phyloP scores from a whole-genome alignment of 306 rosid species.

The Potentilla sterilis region DNA sequence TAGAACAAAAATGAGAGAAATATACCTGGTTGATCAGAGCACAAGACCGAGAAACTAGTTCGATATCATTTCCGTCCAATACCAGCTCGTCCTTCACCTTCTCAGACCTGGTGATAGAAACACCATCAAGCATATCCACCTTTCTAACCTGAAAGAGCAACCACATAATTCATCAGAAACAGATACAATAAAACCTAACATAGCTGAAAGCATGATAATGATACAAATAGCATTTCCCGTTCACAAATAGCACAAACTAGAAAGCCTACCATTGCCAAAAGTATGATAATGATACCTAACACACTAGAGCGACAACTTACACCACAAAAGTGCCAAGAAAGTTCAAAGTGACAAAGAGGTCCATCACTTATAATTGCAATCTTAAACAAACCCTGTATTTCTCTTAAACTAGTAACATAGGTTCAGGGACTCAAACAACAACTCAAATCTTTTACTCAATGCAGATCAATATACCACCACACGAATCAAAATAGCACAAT shows the following conservation, averaged over 20 bases:
- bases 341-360: neutral
- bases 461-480: neutral
- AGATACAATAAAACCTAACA: neutral
- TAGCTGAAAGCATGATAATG: neutral
- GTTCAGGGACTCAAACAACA: neutral
- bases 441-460: neutral
- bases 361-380: neutral
- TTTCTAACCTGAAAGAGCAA: conserved; percentile 57
- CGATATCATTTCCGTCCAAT: conserved; percentile 77
- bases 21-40: conserved; percentile 78
- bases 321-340: neutral
- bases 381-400: neutral
- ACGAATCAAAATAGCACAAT: neutral
- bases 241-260: too few species aligned
- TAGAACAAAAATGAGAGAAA: neutral
- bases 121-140: conserved; percentile 83
- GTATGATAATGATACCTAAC: too few species aligned
- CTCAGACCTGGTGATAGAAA: conserved; percentile 59
- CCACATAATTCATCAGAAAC: neutral
- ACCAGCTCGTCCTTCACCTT: conserved; percentile 79
- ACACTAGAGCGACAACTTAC: too few species aligned
- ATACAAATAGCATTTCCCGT: neutral
- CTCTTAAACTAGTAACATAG: neutral
- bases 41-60: conserved; percentile 68
- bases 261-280: too few species aligned